Percentiles rank a stretch among this genome's conserved stretches.
phyloP scores from a whole-genome alignment of 2,329 filamentous ascomycete genomes.

The Pestalotiopsis sp. region DNA sequence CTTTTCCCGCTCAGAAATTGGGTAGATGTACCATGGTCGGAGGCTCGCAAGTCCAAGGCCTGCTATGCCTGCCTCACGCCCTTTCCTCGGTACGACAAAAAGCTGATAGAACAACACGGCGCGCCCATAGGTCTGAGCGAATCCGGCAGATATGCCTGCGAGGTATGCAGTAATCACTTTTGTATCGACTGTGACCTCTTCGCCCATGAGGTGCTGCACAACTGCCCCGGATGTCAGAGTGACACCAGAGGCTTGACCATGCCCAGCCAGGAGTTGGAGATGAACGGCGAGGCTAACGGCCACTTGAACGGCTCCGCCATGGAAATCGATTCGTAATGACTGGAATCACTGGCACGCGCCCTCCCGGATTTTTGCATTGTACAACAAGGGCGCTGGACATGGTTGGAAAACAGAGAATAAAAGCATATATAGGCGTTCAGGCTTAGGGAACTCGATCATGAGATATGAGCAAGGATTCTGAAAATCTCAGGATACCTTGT shows the following conservation, averaged over 20 bases:
- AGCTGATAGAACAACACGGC: slow-evolving; percentile 19
- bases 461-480: neutral
- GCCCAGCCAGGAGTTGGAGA: slow-evolving; percentile 15
- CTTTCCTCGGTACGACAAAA: slow-evolving; percentile 60
- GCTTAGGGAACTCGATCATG: neutral
- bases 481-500: neutral
- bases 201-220: slow-evolving; percentile 91
- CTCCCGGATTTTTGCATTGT: neutral
- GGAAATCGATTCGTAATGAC: slow-evolving; percentile 42
- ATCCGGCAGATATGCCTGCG: slow-evolving; percentile 85
- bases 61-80: slow-evolving; percentile 79
- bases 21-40: slow-evolving; percentile 83
- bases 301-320: slow-evolving; percentile 41
- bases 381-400: neutral
- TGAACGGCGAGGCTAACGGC: slow-evolving; percentile 30
- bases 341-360: neutral
- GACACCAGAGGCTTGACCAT: slow-evolving; percentile 36
- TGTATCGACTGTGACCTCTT: slow-evolving; percentile 98
- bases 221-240: slow-evolving; percentile 87
- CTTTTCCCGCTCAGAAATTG: slow-evolving; percentile 89
- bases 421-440: slow-evolving; percentile 13
- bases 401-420: neutral
- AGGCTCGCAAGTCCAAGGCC: slow-evolving; percentile 61
- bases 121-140: slow-evolving; percentile 72
- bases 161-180: slow-evolving; percentile 86